Evolutionary conservation across 78 protist genomes (phyloP).

Genomic region (Speleostelium caveatum): DNA sequence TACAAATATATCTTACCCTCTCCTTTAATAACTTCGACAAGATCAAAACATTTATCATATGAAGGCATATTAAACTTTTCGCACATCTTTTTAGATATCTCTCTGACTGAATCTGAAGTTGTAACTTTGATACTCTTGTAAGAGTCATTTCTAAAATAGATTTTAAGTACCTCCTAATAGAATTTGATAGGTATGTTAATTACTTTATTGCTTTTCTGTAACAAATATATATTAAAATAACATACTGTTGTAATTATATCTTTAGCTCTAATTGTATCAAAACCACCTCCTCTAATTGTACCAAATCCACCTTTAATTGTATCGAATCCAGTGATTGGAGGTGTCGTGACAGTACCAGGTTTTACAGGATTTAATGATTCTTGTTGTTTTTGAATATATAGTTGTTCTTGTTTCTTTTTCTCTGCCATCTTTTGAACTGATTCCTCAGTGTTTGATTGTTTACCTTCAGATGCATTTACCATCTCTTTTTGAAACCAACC

Average conservation of each 20-base stretch:
- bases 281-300: neutral
- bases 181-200: neutral
- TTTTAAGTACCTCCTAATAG: slow-evolving; percentile 33
- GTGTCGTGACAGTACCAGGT: neutral
- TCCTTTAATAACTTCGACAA: slow-evolving; percentile 30
- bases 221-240: neutral
- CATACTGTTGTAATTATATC: neutral
- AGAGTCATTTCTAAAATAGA: slow-evolving; percentile 32
- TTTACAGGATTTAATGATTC: neutral
- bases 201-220: too few relatives aligned
- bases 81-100: slow-evolving; percentile 27
- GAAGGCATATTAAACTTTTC: slow-evolving; percentile 71
- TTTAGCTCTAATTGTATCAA: neutral
- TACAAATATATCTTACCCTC: neutral
- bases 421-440: neutral
- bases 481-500: slow-evolving; percentile 72
- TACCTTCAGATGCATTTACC: slow-evolving; percentile 70
- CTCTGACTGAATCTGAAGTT: slow-evolving; percentile 36
- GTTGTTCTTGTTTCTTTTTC: neutral
- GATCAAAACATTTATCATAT: slow-evolving; percentile 72
- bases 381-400: neutral
- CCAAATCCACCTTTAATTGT: slow-evolving; percentile 9
- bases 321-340: slow-evolving; percentile 4
- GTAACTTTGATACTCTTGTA: slow-evolving; percentile 39
- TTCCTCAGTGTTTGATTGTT: slow-evolving; percentile 9